Base-by-base conservation (phyloP, 768 basidiomycete species). In the Naganishia antarctica region DNA sequence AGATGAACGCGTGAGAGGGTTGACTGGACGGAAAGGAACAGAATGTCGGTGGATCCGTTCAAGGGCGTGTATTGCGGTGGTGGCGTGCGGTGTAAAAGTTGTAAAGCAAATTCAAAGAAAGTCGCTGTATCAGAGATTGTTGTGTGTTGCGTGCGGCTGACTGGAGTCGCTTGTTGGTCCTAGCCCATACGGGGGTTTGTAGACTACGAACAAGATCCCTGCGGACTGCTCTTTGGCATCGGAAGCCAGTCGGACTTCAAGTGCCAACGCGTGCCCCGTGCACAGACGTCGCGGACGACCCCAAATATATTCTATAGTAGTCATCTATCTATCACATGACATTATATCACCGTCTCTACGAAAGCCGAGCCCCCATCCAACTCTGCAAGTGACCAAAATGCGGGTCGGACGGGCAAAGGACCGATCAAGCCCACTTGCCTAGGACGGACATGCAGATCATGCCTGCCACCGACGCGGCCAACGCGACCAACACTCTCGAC, bases 371-470 rank as follows among this genome's bases (percentile, higher is more conserved):
- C n/a, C n/a, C n/a, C 8, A 44, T n/a, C 43, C 43, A 44, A 44
- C 43, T n/a, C n/a, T n/a, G n/a, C n/a, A n/a, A n/a, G n/a, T n/a
- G n/a, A n/a, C n/a, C n/a, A n/a, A n/a, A n/a, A n/a, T n/a, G n/a
- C n/a, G n/a, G n/a, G n/a, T n/a, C n/a, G n/a, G n/a, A 32, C n/a
- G 12, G 49, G 15, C 34, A 7, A 37, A 37, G 15, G 34, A 37
- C 8, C n/a, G 43, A 46, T 41, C 68, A 72, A 6, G 70, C 73
- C 70, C 71, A 74, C 41, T 71, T 72, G n/a, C 73, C 73, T 9
- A 74, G 63, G 11, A 74, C 71, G 48, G 69, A 70, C 73, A 74
- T 74, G 21, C 60, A 70, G 49, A 74, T 68, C 61, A 74, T 63
- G 8, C 73, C 73, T 0, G 63, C 59, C 0, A 71, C 44, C 47